Evolutionary conservation across 257 asterid species (phyloP).

Genomic region (Nicotiana otophora): DNA sequence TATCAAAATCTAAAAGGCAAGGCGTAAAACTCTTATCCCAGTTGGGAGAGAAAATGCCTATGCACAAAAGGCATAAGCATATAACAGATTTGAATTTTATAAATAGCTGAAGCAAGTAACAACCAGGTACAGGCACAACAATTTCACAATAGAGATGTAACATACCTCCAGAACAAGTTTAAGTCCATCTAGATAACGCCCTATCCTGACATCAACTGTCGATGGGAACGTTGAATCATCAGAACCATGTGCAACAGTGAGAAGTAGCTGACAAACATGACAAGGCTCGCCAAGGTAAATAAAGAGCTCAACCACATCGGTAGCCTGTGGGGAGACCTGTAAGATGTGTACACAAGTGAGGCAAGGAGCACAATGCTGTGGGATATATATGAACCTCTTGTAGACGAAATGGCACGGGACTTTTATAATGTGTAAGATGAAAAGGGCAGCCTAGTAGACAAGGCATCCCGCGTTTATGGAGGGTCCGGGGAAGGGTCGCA

Average conservation of each 20-base stretch:
- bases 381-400: neutral
- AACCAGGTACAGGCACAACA: constrained; percentile 25
- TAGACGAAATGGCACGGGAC: neutral
- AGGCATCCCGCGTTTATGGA: no score
- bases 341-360: constrained; percentile 4
- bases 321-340: constrained; percentile 84
- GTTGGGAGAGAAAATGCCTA: neutral
- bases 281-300: constrained; percentile 93
- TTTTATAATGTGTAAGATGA: neutral
- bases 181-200: constrained; percentile 80
- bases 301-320: constrained; percentile 95
- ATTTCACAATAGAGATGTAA: constrained; percentile 30
- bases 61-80: neutral
- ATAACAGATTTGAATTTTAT: neutral
- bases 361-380: neutral
- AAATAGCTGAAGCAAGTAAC: constrained; percentile 2
- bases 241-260: constrained; percentile 86
- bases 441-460: no score
- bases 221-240: constrained; percentile 96
- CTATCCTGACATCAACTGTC: constrained; percentile 92
- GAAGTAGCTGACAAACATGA: constrained; percentile 92
- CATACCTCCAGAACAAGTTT: constrained; percentile 92
- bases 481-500: no score
- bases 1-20: neutral
- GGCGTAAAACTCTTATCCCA: neutral